Conservation (phyloP, 2,329 filamentous ascomycete species). For the Paramyrothecium roridum region DNA sequence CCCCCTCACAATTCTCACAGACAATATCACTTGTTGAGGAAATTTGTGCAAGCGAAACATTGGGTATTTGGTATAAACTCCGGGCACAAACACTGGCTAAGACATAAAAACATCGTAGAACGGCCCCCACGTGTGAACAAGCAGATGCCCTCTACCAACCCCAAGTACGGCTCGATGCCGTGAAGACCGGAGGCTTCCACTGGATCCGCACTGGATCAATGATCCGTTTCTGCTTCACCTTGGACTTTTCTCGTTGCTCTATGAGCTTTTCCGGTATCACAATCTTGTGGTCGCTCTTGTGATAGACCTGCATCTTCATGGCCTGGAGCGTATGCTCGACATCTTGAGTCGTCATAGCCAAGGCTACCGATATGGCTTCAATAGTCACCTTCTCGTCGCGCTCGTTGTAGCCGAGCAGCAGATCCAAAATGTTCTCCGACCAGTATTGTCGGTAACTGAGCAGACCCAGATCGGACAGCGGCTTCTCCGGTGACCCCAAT, state of each 20-base stretch:
- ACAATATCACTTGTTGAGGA: too few relatives aligned
- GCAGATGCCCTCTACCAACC: slow-evolving; percentile 64
- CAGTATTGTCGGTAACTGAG: slow-evolving; percentile 96
- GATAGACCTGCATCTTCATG: slow-evolving; percentile 91
- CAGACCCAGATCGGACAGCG: slow-evolving; percentile 87
- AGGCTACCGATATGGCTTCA: slow-evolving; percentile 72
- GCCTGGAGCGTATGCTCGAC: slow-evolving; percentile 94
- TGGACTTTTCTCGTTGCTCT: slow-evolving; percentile 75
- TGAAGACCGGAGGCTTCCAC: slow-evolving; percentile 97
- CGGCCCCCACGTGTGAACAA: too few relatives aligned
- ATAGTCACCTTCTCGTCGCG: slow-evolving; percentile 74
- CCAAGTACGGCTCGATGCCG: slow-evolving; percentile 86
- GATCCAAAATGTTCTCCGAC: slow-evolving; percentile 89
- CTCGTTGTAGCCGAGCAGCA: slow-evolving; percentile 72
- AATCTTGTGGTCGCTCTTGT: slow-evolving; percentile 95
- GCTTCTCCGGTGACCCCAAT: slow-evolving; percentile 94
- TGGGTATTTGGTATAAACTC: too few relatives aligned
- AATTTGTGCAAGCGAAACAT: too few relatives aligned
- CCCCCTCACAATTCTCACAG: too few relatives aligned
- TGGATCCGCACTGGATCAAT: slow-evolving; percentile 79
- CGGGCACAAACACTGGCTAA: too few relatives aligned
- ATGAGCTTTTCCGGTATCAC: slow-evolving; percentile 84
- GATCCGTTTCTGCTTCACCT: slow-evolving; percentile 69
- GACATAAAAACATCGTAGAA: too few relatives aligned
- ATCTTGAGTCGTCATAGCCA: slow-evolving; percentile 96